Conservation (phyloP, 768 basidiomycete genomes). For the Boletus subcaerulescens region DNA sequence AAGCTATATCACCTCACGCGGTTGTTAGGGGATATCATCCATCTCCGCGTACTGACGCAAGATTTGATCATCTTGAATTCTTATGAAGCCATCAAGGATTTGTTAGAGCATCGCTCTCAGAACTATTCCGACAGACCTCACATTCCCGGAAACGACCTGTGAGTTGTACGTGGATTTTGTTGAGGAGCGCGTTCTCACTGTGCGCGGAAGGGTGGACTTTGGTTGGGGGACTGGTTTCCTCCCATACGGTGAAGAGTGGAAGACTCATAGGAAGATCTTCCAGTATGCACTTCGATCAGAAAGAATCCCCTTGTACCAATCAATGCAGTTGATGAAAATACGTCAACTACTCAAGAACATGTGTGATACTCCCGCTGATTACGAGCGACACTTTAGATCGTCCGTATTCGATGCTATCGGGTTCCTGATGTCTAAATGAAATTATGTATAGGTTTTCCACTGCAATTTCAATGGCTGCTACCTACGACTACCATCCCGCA, state of each 20-base stretch:
- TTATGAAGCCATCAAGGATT: constrained; percentile 4
- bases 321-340: constrained; percentile 1
- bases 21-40: constrained; percentile 3
- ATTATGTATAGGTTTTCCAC: background rate
- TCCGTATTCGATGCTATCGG: background rate
- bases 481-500: constrained; percentile 7
- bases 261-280: constrained; percentile 1
- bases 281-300: constrained; percentile 5
- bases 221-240: constrained; percentile 5
- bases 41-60: constrained; percentile 8
- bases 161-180: background rate
- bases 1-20: background rate
- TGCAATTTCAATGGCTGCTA: constrained; percentile 10
- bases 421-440: background rate
- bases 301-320: background rate
- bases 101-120: constrained; percentile 3
- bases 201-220: constrained; percentile 1
- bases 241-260: constrained; percentile 6
- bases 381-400: constrained; percentile 9
- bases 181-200: background rate
- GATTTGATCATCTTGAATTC: constrained; percentile 9
- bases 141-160: constrained; percentile 2
- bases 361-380: background rate
- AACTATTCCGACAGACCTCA: constrained; percentile 7
- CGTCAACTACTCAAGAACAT: constrained; percentile 4